Evolutionary conservation across 2,329 filamentous ascomycete species (phyloP).

Genomic region (Metarhizium rileyi): DNA sequence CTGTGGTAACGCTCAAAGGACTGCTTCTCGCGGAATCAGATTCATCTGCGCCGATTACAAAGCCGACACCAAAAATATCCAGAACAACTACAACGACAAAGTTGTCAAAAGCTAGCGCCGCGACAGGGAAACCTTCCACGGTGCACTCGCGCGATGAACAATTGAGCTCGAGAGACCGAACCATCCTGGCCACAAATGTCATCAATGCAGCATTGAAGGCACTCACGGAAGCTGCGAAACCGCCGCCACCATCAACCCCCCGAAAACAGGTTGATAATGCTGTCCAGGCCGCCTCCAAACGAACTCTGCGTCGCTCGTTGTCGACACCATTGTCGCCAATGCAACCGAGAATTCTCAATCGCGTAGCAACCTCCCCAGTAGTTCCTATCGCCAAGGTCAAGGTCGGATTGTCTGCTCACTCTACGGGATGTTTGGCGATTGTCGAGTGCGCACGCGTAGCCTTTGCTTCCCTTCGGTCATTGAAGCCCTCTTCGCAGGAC

Average conservation of each 20-base stretch:
- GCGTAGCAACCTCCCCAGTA: slow-evolving; percentile 44
- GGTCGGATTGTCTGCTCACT: slow-evolving; percentile 18
- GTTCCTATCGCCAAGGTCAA: slow-evolving; percentile 25
- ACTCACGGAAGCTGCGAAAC: slow-evolving; percentile 56
- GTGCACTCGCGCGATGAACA: slow-evolving; percentile 16
- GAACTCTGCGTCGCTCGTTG: slow-evolving; percentile 41
- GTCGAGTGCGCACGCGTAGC: slow-evolving; percentile 62
- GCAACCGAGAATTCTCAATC: slow-evolving; percentile 50
- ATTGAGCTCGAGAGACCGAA: slow-evolving; percentile 41
- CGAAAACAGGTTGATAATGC: slow-evolving; percentile 24
- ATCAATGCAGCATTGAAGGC: slow-evolving; percentile 62
- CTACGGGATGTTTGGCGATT: slow-evolving; percentile 41
- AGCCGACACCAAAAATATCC: slow-evolving; percentile 16
- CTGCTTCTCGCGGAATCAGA: slow-evolving; percentile 29
- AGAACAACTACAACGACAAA: slow-evolving; percentile 15
- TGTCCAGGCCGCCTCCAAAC: slow-evolving; percentile 26
- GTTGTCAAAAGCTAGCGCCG: slow-evolving; percentile 14
- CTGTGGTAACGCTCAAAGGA: slow-evolving; percentile 37
- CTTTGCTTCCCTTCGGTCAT: slow-evolving; percentile 52
- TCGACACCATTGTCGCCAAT: slow-evolving; percentile 52
- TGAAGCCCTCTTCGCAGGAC: slow-evolving; percentile 44
- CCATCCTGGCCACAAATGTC: slow-evolving; percentile 60
- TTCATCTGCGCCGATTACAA: slow-evolving; percentile 14
- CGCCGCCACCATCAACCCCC: slow-evolving; percentile 21
- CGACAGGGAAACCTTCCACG: slow-evolving; percentile 9